Base-by-base conservation (phyloP, 2,329 filamentous ascomycete genomes). In the Hortaea sp. region DNA sequence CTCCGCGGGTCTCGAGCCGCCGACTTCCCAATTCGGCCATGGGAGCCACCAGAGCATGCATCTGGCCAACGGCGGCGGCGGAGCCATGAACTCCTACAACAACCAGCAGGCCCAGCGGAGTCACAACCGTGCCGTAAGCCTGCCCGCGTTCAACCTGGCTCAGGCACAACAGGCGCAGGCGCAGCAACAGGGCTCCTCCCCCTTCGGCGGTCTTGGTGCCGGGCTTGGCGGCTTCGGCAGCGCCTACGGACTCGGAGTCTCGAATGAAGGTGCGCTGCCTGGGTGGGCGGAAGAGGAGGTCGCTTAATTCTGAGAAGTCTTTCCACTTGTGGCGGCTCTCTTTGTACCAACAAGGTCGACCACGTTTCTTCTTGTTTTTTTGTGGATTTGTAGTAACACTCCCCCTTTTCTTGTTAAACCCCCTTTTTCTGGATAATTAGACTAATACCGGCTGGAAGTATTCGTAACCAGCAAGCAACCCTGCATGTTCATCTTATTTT, bases 61-160 rank as follows among this genome's bases (percentile, higher is more conserved):
- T 39, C 66, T 69, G 55, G 70, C 65, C 63, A 69, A 72, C 40
- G 64, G 67, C 35, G 32, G 32, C 32, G 32, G 9, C 32, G 52
- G 53, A 42, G 42, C 47, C 12, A 38, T 50, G 44, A 53, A 51
- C 42, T 52, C 52, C 6, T 43, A 41, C 34, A 46, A 48, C 27
- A 41, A 34, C 11, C 27, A 7, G 29, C 44, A 39, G 29, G 37
- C 29, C 13, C 37, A 43, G 28, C 40, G 48, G 43, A 47, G 38
- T 34, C 81, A 84, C 61, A 90, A 80, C 60, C 83, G 92, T 34
- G 88, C 92, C 31, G 88, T 95, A 49, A 95, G 88, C 63, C 72
- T 98, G 60, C 92, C 92, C 1, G 79, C 78, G 5, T 82, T 82
- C 63, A 78, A 76, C 2, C 76, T 81, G 45, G 66, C 55, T 41